Evolutionary conservation across 495 filamentous ascomycete species (phyloP).

Genomic region (Cairneyella variabilis): DNA sequence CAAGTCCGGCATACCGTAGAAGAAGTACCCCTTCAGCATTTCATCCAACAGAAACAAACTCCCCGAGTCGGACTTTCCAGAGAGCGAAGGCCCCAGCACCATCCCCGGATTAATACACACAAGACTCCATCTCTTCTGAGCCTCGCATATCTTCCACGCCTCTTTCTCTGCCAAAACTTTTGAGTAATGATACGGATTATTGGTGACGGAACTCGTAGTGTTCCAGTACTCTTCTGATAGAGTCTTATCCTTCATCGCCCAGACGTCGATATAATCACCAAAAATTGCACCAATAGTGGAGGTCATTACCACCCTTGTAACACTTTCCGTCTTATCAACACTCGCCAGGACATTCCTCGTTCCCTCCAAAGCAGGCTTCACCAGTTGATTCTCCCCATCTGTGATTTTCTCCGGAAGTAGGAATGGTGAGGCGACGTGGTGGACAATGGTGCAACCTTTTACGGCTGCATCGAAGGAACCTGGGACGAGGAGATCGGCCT

Average conservation of each 20-base stretch:
- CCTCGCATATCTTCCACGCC: constrained; percentile 19
- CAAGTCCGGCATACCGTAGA: background rate
- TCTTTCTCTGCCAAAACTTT: constrained; percentile 24
- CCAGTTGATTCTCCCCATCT: constrained; percentile 21
- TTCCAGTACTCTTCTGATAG: constrained; percentile 24
- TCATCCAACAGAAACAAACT: constrained; percentile 22
- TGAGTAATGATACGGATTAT: constrained; percentile 25
- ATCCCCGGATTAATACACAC: constrained; percentile 24
- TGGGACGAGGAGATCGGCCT: constrained; percentile 22
- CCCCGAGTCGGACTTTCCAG: constrained; percentile 21
- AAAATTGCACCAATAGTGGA: constrained; percentile 22
- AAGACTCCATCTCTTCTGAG: constrained; percentile 16
- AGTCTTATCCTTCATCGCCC: constrained; percentile 20
- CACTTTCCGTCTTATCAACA: constrained; percentile 20
- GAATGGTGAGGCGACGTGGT: constrained; percentile 26
- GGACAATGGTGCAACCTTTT: constrained; percentile 23
- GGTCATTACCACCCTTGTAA: constrained; percentile 22
- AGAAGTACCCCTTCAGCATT: background rate
- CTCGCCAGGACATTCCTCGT: constrained; percentile 23
- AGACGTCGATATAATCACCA: constrained; percentile 22
- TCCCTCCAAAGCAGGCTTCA: constrained; percentile 24
- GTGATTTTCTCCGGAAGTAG: constrained; percentile 21
- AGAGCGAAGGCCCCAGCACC: constrained; percentile 23
- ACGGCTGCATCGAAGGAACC: constrained; percentile 22
- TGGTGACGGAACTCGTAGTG: constrained; percentile 15